Evolutionary conservation across 306 rosid genomes (phyloP), one percentile per base, ranked within the genome.

Genomic region (Begonia masoniana): DNA sequence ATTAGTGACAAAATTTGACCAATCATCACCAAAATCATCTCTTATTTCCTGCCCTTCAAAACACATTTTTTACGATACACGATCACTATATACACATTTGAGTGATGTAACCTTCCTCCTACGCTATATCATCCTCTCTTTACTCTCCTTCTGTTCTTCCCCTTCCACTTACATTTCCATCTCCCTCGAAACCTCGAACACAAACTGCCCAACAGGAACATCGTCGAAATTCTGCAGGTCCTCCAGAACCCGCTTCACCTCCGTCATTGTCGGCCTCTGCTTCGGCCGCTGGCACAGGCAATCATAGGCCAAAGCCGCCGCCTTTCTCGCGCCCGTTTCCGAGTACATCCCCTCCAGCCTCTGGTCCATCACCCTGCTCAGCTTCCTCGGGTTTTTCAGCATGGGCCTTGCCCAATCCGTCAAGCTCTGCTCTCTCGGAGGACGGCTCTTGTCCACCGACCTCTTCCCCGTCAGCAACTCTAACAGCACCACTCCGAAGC

Each of bases 401-500:
- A 61, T 23, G 6, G 66, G 66, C 66, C 66, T 52, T 3, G 58
- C 66, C 66, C 66, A 61, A 12, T 61, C 66, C 1, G 58, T 58
- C 51, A 61, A 61, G 10, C 43, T 61, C 43, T 61, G 66, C 24
- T 61, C 58, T 13, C 66, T 52, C 15, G 14, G 56, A 3, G 51
- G 66, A 26, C 58, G 46, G 52, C 66, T 61, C 51, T 61, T 61
- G 48, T 61, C 66, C 58, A 61, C 58, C 11, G 66, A 61, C 36
- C 58, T 43, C 58, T 41, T 35, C 45, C 66, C 66, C 7, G 66
- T 61, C 13, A 61, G 26, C 36, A 61, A 51, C 52, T 61, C 66
- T 12, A 61, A 43, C n/a, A 61, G 58, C 66, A 61, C 66, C 14
- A 61, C 66, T 61, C 66, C 66, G 13, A 61, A 61, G 26, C 66